These are phyloP conservation scores for Fusarium nanum DNA, from an alignment of 2,329 filamentous ascomycete species.

Conservation along the genomic window DNA sequence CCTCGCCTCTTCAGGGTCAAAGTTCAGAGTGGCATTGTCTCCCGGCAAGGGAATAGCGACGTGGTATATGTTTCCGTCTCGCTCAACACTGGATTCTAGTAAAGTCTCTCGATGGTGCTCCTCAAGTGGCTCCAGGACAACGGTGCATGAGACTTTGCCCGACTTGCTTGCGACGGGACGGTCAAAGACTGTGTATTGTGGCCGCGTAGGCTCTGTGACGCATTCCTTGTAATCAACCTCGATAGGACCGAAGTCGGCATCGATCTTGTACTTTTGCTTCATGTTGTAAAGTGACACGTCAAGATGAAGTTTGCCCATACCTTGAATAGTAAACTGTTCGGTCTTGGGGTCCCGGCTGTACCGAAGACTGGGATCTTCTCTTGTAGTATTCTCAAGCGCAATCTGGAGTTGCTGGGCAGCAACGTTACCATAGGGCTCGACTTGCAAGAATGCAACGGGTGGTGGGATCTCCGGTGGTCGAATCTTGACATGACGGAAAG, in stretches of 20 bases:
- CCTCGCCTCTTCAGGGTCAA: constrained; percentile 62
- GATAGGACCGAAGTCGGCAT: constrained; percentile 89
- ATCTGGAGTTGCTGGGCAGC: constrained; percentile 84
- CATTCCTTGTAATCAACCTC: constrained; percentile 96
- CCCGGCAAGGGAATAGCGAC: constrained; percentile 66
- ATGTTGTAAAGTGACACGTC: constrained; percentile 92
- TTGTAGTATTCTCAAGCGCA: constrained; percentile 79
- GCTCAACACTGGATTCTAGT: constrained; percentile 58
- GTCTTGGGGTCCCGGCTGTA: constrained; percentile 88
- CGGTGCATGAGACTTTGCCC: constrained; percentile 81
- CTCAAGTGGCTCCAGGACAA: constrained; percentile 71
- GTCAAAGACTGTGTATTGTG: constrained; percentile 76
- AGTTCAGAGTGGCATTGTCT: constrained; percentile 60
- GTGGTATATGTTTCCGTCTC: constrained; percentile 77
- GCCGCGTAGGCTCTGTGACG: constrained; percentile 67
- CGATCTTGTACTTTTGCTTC: constrained; percentile 86
- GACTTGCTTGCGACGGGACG: constrained; percentile 82
- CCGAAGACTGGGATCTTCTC: constrained; percentile 93
- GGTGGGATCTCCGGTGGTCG: constrained; percentile 90
- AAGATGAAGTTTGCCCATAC: constrained; percentile 96
- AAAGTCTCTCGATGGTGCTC: constrained; percentile 53
- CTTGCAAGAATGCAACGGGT: constrained; percentile 95
- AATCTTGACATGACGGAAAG: constrained; percentile 81
- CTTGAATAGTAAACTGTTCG: constrained; percentile 91
- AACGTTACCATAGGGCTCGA: constrained; percentile 81